phyloP scores from a whole-genome alignment of 345 rosid genomes.

The Acer negundo region DNA sequence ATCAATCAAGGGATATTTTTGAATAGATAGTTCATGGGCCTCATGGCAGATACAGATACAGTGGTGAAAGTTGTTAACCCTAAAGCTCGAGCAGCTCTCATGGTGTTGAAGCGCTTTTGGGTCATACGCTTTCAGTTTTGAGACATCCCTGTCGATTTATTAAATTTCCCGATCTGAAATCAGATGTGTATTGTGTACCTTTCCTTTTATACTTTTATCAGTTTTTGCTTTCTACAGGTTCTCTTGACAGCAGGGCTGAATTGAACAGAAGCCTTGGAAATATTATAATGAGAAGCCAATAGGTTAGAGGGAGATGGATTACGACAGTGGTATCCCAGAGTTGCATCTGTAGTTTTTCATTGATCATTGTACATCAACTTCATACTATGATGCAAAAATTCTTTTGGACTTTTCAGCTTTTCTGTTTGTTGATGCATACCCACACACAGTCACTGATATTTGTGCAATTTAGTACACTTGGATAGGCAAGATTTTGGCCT shows the following conservation, averaged over 20 bases:
- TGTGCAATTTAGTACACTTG: background rate
- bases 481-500: background rate
- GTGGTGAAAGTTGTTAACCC: constrained; percentile 5
- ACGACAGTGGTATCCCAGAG: background rate
- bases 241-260: background rate
- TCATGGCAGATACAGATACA: background rate
- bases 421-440: background rate
- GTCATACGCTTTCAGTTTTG: constrained; percentile 15
- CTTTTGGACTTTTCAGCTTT: background rate
- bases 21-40: background rate
- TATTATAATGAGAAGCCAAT: background rate
- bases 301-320: background rate
- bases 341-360: background rate
- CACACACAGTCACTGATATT: no score
- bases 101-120: constrained; percentile 12
- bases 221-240: background rate
- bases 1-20: background rate
- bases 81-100: constrained; percentile 6
- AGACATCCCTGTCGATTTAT: background rate
- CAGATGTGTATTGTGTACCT: background rate
- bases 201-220: background rate
- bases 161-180: background rate
- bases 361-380: background rate
- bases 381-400: background rate
- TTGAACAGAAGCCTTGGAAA: background rate